Evolutionary conservation across 140 eudicot genomes (phyloP), one percentile per base, ranked within the genome.

Genomic region (Stevia rebaudiana): DNA sequence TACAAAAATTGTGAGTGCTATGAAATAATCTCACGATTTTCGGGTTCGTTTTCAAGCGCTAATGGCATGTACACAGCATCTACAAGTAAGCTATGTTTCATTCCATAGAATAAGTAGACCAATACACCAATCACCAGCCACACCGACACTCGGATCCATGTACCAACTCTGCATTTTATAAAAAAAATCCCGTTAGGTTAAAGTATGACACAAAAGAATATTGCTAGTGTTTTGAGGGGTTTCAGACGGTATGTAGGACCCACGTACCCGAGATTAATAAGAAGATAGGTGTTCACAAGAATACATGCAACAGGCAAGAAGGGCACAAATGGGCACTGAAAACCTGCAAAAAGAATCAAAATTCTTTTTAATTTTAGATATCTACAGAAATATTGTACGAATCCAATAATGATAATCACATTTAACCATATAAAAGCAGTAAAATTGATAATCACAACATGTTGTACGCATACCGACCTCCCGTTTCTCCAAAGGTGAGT

Each of bases 81-180:
- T 35, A 54, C 67, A 54, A 88, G 70, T 21, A 77, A 67, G 77
- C 96, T 88, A 70, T 88, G 87, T 43, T 68, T 78, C 49, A 94
- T 80, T 24, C 96, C 96, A 33, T 88, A 88, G 60, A 80, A 80
- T 10, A 74, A 35, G 47, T 88, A 88, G 13, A 88, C 86, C 49
- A 84, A 41, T 23, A 70, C 71, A 9, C 96, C 96, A 5, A 80
- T 58, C 5, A 61, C 75, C 75, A 88, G 63, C 96, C 96, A 88
- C 60, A 78, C 72, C 0, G 89, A 83, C 50, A 85, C 96, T 18
- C 94, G 82, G 21, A 80, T 72, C 96, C 96, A 88, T 33, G 94
- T 88, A 37, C 62, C 83, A 11, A 30, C 68, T 46, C 96, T 88
- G 84, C 64, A 65, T 31, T 21, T 63, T 62, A n/a, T 67, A 17